Percentiles rank a stretch among this genome's conserved stretches.
Evolutionary conservation across 805 yeast species (phyloP).

Genomic region (Ogataea wickerhamii): DNA sequence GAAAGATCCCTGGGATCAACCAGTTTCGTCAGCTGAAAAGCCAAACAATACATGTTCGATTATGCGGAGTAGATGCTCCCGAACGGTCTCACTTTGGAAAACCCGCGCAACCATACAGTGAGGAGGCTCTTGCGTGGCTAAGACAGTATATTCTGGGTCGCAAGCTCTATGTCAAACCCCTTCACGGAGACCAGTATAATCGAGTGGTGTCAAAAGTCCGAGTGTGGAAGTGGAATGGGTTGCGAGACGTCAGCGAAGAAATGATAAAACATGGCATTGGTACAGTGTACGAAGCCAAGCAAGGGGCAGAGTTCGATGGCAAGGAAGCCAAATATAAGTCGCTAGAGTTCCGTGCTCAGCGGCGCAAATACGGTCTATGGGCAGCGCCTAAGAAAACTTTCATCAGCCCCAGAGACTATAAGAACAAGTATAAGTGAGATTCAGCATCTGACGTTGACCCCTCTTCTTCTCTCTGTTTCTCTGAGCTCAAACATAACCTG

Average conservation of each 20-base stretch:
- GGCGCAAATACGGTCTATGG: slow-evolving; percentile 67
- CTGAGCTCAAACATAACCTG: slow-evolving; percentile 95
- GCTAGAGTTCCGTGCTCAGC: slow-evolving; percentile 60
- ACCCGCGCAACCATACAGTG: slow-evolving; percentile 83
- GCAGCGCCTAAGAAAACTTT: slow-evolving; percentile 35
- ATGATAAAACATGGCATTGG: slow-evolving; percentile 84
- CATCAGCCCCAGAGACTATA: slow-evolving; percentile 77
- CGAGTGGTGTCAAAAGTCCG: slow-evolving; percentile 79
- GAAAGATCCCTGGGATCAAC: slow-evolving; percentile 58
- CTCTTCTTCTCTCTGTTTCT: slow-evolving; percentile 78
- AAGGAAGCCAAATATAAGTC: slow-evolving; percentile 54
- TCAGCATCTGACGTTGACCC: slow-evolving; percentile 76
- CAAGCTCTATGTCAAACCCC: slow-evolving; percentile 70
- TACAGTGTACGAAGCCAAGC: slow-evolving; percentile 79
- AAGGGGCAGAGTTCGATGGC: slow-evolving; percentile 84
- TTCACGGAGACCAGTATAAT: slow-evolving; percentile 82
- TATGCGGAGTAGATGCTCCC: slow-evolving; percentile 96
- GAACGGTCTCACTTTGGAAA: slow-evolving; percentile 93
- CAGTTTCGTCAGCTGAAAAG: slow-evolving; percentile 45
- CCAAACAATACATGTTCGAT: slow-evolving; percentile 73
- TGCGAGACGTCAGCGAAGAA: slow-evolving; percentile 78
- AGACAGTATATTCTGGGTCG: slow-evolving; percentile 60
- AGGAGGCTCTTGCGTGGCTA: slow-evolving; percentile 82
- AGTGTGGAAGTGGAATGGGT: slow-evolving; percentile 60
- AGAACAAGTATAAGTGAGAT: slow-evolving; percentile 38